Evolutionary conservation across 345 rosid species (phyloP), one percentile per base, ranked within the genome.

Genomic region (Brassica nigra): DNA sequence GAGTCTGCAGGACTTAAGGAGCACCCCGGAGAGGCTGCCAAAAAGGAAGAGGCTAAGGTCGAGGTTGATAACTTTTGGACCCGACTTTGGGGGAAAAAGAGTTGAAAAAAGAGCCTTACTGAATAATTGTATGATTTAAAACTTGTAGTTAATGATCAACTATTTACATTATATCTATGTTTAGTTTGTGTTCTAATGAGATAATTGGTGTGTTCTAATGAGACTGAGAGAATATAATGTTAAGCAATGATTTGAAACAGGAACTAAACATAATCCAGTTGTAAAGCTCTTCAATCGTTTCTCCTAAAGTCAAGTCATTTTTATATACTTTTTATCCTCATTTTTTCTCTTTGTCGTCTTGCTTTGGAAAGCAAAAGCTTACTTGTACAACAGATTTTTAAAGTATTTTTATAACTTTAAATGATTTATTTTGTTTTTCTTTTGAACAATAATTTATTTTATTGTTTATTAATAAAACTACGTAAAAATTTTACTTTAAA

Each of bases 1-100:
- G 1, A 47, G 70, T 10, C 4, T 49, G 70, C 16, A 68, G 78
- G 58, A 61, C 20, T 4, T 6, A 47, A 20, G 55, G 66, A 74
- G 34, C 20, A 15, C 6, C 61, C 49, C 0, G 37, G 39, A 37
- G 67, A 5, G 7, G 79, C 65, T 75, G 8, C 52, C 7, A 62
- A 61, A 18, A 69, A 3, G 62, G 79, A 69, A 63, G 76, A 80
- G 61, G 20, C 1, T 8, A 36, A 74, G 27, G 62, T 57, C 4
- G 61, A 74, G 62, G 37, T 14, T 36, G 75, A 74, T 62, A 80
- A 34, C 79, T 63, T 80, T 29, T 75, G 83, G 79, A 62, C 75
- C 11, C 66, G 66, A 39, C 75, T 75, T 12, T 80, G 76, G 76
- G 79, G 79, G 12, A 68, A 61, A 6, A 52, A 14, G 34, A 5